A percentile compares a stretch with the other conserved stretches of the same genome.
Conservation (phyloP, 345 rosid genomes). For the Acer saccharum region DNA sequence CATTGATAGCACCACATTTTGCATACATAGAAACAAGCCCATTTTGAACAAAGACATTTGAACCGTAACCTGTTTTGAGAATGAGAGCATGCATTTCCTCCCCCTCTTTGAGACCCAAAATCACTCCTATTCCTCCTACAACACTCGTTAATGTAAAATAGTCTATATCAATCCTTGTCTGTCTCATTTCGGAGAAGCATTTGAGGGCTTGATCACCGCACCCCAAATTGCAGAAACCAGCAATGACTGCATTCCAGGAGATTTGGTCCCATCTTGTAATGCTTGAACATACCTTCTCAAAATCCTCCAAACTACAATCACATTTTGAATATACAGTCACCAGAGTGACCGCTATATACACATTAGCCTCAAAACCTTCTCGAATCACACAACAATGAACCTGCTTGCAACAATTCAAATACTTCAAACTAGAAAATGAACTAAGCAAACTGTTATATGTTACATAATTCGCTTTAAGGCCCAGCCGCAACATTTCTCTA, state of each 20-base stretch:
- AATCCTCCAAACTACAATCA: constrained; percentile 27
- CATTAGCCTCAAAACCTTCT: constrained; percentile 32
- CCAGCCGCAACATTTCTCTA: constrained; percentile 30
- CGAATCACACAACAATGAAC: constrained; percentile 38
- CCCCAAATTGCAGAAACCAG: constrained; percentile 38
- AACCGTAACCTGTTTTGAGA: constrained; percentile 31
- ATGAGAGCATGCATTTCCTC: constrained; percentile 36
- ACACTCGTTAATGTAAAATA: constrained; percentile 32
- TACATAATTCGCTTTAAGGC: constrained; percentile 24
- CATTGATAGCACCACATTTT: constrained; percentile 34
- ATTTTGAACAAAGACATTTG: constrained; percentile 28
- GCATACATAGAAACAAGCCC: constrained; percentile 46
- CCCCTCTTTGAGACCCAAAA: constrained; percentile 35
- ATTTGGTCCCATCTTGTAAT: constrained; percentile 30
- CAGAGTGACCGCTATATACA: constrained; percentile 26
- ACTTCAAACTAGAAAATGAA: constrained; percentile 27
- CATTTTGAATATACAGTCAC: constrained; percentile 37
- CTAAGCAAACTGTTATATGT: constrained; percentile 35
- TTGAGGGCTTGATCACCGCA: constrained; percentile 25
- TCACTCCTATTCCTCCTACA: constrained; percentile 32
- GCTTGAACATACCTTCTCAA: constrained; percentile 24
- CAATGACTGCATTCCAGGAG: constrained; percentile 41
- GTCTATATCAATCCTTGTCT: constrained; percentile 25
- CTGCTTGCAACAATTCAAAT: constrained; percentile 34
- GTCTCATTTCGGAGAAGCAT: constrained; percentile 36